These are phyloP conservation scores for Potentilla sterilis DNA, from an alignment of 306 rosid genomes.

Conservation along the genomic window DNA sequence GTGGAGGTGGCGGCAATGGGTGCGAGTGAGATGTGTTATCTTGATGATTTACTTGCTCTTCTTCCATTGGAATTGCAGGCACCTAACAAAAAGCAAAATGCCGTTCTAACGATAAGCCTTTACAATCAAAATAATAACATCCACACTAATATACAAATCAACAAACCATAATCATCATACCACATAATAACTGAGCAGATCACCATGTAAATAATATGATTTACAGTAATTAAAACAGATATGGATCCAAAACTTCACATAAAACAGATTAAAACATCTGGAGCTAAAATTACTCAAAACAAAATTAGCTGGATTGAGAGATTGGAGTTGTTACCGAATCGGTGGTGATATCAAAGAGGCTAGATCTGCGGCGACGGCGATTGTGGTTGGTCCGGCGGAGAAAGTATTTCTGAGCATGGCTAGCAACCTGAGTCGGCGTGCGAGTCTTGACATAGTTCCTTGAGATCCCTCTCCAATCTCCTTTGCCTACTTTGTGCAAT, in stretches of 20 bases:
- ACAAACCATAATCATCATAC: neutral
- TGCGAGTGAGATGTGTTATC: constrained; percentile 49
- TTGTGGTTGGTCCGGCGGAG: constrained; percentile 87
- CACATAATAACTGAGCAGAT: neutral
- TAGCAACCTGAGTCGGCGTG: constrained; percentile 97
- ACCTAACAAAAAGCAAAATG: constrained; percentile 46
- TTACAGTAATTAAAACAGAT: neutral
- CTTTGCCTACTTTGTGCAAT: constrained; percentile 93
- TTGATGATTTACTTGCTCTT: constrained; percentile 54
- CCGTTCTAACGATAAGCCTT: neutral
- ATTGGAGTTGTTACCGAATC: constrained; percentile 57
- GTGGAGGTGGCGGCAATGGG: constrained; percentile 38
- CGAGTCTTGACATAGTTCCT: constrained; percentile 94
- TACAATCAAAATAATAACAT: neutral
- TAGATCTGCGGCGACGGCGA: constrained; percentile 99
- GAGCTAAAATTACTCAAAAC: too few species aligned
- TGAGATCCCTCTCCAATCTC: constrained; percentile 99
- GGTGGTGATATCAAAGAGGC: constrained; percentile 95
- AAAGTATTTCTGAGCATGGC: constrained; percentile 97
- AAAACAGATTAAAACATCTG: neutral
- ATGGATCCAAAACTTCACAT: neutral
- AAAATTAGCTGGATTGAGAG: neutral
- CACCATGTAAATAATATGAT: neutral
- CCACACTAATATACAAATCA: neutral
- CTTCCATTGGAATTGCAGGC: constrained; percentile 62